Percentiles rank a stretch among this genome's conserved stretches.
Evolutionary conservation across 2,329 filamentous ascomycete species (phyloP).

Genomic region (Monilinia laxa): DNA sequence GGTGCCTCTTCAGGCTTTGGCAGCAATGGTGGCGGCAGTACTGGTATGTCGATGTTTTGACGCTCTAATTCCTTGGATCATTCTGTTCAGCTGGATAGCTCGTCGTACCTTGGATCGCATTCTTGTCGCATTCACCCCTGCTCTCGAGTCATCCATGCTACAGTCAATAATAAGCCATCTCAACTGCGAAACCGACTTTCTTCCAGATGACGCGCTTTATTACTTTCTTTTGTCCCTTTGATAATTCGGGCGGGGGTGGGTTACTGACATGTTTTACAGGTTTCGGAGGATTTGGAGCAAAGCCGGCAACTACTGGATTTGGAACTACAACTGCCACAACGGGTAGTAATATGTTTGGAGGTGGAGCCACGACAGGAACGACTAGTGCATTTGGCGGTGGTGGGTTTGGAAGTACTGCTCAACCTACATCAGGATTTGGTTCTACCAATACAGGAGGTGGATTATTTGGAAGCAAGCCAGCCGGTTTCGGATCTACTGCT

Average conservation of each 20-base stretch:
- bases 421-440: slow-evolving; percentile 33
- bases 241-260: not conserved
- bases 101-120: slow-evolving; percentile 20
- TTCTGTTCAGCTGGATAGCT: slow-evolving; percentile 30
- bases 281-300: slow-evolving; percentile 48
- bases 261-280: slow-evolving; percentile 34
- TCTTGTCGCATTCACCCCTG: slow-evolving; percentile 17
- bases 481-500: slow-evolving; percentile 40
- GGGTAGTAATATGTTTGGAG: slow-evolving; percentile 55
- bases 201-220: slow-evolving; percentile 2
- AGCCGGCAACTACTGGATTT: slow-evolving; percentile 45
- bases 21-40: slow-evolving; percentile 38
- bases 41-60: slow-evolving; percentile 41
- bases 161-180: not conserved
- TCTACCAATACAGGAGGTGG: slow-evolving; percentile 32
- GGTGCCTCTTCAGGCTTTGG: slow-evolving; percentile 40
- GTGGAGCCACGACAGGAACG: slow-evolving; percentile 38
- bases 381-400: slow-evolving; percentile 31
- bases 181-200: not conserved
- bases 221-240: slow-evolving; percentile 1
- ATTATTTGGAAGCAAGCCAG: slow-evolving; percentile 37
- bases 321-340: slow-evolving; percentile 46
- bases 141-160: slow-evolving; percentile 21
- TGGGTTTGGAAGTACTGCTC: slow-evolving; percentile 28
- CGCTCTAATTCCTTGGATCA: slow-evolving; percentile 31